Evolutionary conservation across 148 eudicot species (phyloP), one percentile per base, ranked within the genome.

Genomic region (Vaccinium darrowii): DNA sequence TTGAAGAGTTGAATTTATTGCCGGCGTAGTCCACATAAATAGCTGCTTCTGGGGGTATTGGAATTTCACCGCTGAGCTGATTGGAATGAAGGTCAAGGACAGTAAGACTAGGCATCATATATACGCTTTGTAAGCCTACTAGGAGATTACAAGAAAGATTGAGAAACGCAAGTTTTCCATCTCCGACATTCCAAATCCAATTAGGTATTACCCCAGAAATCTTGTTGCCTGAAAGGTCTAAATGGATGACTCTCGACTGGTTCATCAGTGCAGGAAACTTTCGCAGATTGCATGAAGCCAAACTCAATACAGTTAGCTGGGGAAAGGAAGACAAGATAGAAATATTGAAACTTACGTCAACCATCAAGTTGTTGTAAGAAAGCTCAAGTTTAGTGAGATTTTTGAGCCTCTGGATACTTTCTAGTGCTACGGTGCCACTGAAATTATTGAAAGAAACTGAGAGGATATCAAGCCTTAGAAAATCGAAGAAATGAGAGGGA

Each of bases 211-310:
- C 3, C 10, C 67, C 67, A 19, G 19, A 18, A 13, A 91, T 89
- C 49, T 83, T 51, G 78, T 91, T 91, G 76, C 85, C 69, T 5
- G 89, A 88, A 60, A 91, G 90, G 75, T 89, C 91, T 56, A 91
- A 80, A 15, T 69, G 1, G 43, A 8, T 21, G 83, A 91, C 1
- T 58, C 58, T 84, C 4, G 87, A 79, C 21, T 90, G 92, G 82
- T 87, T 88, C 81, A 76, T 82, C 56, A 91, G 54, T 82, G 84
- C 21, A 25, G 92, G 90, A 82, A 90, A 84, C 18, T 33, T 67
- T 33, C 21, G 69, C 53, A 91, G 71, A 27, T 86, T 84, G 87
- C 93, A 91, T 14, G 92, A 90, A 51, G 91, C 91, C 15, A 91
- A 81, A 6, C 15, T 53, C 79, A 91, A 63, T 10, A 9, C 4